Evolutionary conservation across 2,329 filamentous ascomycete species (phyloP), one percentile per base, ranked within the genome.

Genomic region (Truncatella angustata): DNA sequence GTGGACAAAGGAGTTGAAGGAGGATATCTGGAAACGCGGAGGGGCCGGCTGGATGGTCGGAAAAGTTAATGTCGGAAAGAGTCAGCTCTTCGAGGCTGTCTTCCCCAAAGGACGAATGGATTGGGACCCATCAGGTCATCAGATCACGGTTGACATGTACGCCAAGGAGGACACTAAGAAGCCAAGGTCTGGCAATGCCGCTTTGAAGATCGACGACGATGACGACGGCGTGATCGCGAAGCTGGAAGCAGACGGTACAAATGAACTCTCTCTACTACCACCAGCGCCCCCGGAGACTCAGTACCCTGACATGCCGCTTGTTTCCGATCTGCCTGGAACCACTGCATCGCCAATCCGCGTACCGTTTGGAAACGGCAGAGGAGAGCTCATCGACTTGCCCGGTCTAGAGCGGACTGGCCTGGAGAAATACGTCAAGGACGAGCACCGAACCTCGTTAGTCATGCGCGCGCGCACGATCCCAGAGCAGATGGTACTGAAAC

Each of bases 31-130:
- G 80, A 73, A 85, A 39, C 82, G 90, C 45, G 91, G 91, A 4
- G 93, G 93, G 4, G 94, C 86, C 14, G 87, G 89, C 14, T 99
- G 94, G 93, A 86, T 99, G 77, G 88, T 99, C 3, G 94, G 94
- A n/a, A 97, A 96, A 70, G 91, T 91, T 56, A 99, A 99, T 65
- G 95, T 97, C 2, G 95, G 94, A 21, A 99, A 99, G 72, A 97
- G 93, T 61, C 87, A 88, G 64, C 80, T 99, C 2, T 96, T 97
- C 55, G 86, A 94, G 60, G 82, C 85, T 4, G 84, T 97, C 6
- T 96, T 92, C 63, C 93, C 95, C 4, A 93, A 88, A 76, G 85
- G 84, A 23, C 78, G 77, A 32, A 79, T 77, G 72, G 75, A 71
- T 54, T 64, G 64, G 53, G 58, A 63, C 2, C 63, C 68, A 62